phyloP scores from a whole-genome alignment of 768 basidiomycete genomes.

The Mycena galopus region DNA sequence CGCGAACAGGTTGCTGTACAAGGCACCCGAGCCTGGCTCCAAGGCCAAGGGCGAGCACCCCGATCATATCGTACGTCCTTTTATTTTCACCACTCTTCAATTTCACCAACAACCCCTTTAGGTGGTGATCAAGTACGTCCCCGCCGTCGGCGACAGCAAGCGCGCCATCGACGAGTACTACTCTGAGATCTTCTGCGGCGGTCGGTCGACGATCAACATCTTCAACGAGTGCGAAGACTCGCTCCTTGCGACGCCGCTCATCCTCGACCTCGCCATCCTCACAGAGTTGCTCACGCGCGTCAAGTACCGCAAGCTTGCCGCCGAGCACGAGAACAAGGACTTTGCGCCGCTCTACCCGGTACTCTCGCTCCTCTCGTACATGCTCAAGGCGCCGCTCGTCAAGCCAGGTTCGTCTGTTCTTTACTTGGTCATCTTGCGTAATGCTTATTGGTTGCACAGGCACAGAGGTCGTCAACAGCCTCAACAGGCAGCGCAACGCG shows the following conservation, averaged over 20 bases:
- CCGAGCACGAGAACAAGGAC: constrained; percentile 59
- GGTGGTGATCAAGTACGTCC: constrained; percentile 96
- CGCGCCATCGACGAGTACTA: constrained; percentile 99
- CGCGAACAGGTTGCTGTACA: constrained; percentile 90
- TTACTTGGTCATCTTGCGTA: neutral
- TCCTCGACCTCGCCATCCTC: constrained; percentile 93
- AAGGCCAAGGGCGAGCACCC: constrained; percentile 95
- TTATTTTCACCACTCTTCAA: neutral
- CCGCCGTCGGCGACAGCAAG: constrained; percentile 97
- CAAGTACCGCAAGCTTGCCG: constrained; percentile 77
- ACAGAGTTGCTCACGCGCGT: constrained; percentile 95
- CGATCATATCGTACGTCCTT: constrained; percentile 77
- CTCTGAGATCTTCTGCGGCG: constrained; percentile 97
- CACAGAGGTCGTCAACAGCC: constrained; percentile 94
- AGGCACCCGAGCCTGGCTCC: constrained; percentile 73
- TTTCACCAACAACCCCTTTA: neutral
- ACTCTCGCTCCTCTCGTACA: constrained; percentile 93
- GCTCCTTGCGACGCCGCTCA: constrained; percentile 94
- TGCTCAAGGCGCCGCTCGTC: constrained; percentile 98
- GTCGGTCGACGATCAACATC: constrained; percentile 93
- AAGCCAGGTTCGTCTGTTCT: constrained; percentile 74
- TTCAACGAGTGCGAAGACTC: constrained; percentile 99
- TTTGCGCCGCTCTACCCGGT: constrained; percentile 92
- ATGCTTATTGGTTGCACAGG: constrained; percentile 50
- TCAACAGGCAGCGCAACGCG: constrained; percentile 94